Evolutionary conservation across 2,329 filamentous ascomycete species (phyloP), one percentile per base, ranked within the genome.

Genomic region (Botryotinia narcissicola): DNA sequence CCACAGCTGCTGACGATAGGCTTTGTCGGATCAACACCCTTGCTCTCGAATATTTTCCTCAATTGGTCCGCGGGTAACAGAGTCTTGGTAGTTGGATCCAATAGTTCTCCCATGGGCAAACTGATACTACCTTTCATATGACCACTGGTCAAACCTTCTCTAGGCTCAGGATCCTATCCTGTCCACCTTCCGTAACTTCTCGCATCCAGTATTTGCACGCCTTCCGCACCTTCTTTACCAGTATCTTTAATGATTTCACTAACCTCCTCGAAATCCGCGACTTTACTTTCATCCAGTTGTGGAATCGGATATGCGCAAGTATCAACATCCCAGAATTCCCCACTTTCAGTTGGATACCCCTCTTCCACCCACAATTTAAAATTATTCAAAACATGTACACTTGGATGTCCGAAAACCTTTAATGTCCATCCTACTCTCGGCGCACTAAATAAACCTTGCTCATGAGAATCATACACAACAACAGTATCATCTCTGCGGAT

Each of bases 381-480:
- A 84, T 99, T 99, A 85, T 99, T 97, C 72, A 99, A 84, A 29
- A 99, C 84, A 82, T 98, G 94, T 22, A 99, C 95, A 76, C 90
- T 91, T 62, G 90, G 86, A 82, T 99, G 96, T 1, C 96, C 96
- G 82, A 98, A 98, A 48, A 94, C 90, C 79, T 90, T 90, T 76
- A 99, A 85, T 2, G 95, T 99, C 96, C 96, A 99, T 73, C 91
- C 95, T 0, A 97, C 95, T 60, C 96, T 89, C 6, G 96, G 96
- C 2, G 95, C 96, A 78, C 93, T 96, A 84, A 99, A 97, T 74
- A 99, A 95, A 16, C 96, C 96, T 44, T 95, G 85, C 84, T 98
- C 95, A 75, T 93, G 91, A 42, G 90, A 92, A 81, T 99, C 96
- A 81, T 99, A 99, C 8, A 99, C 93, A 0, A 99, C 96, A 6